These are phyloP conservation scores for Chlorella sp. DNA, from an alignment of 139 green algal species.

Conservation along the genomic window DNA sequence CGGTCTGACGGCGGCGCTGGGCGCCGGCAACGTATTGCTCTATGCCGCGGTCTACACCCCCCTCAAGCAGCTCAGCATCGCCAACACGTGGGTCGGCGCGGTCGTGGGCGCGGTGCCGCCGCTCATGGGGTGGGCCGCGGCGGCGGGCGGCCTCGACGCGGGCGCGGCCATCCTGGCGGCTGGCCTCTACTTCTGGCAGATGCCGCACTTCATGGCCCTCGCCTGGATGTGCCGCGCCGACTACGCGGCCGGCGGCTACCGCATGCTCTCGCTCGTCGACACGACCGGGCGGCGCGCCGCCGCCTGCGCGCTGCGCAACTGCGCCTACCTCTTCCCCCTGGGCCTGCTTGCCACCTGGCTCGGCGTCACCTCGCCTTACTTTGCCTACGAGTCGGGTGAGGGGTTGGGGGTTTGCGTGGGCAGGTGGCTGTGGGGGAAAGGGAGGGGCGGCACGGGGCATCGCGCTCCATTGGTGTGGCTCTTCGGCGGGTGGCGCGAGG, in stretches of 20 bases:
- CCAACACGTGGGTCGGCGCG: slow-evolving; percentile 97
- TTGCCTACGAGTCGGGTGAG: slow-evolving; percentile 75
- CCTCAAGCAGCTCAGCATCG: slow-evolving; percentile 87
- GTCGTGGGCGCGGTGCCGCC: slow-evolving; percentile 96
- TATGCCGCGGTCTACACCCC: slow-evolving; percentile 97
- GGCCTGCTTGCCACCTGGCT: slow-evolving; percentile 64
- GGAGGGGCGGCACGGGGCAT: no score
- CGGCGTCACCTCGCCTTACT: slow-evolving; percentile 71
- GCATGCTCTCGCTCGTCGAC: slow-evolving; percentile 92
- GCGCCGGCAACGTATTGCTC: slow-evolving; percentile 92
- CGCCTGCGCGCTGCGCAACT: slow-evolving; percentile 85
- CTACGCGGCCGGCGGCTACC: slow-evolving; percentile 82
- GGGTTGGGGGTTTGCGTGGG: background rate
- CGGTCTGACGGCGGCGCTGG: slow-evolving; percentile 78
- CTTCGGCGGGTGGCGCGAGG: background rate
- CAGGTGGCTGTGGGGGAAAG: background rate
- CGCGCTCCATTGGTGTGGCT: background rate
- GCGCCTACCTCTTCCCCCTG: slow-evolving; percentile 85
- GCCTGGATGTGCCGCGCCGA: slow-evolving; percentile 94
- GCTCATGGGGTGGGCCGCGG: slow-evolving; percentile 96
- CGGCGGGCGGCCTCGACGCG: slow-evolving; percentile 60
- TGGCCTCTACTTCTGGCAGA: slow-evolving; percentile 95
- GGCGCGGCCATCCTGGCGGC: slow-evolving; percentile 74
- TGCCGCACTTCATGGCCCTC: slow-evolving; percentile 98
- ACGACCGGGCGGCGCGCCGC: slow-evolving; percentile 81